Conservation (phyloP, 139 green algal species). For the Picochlorum sp. region DNA sequence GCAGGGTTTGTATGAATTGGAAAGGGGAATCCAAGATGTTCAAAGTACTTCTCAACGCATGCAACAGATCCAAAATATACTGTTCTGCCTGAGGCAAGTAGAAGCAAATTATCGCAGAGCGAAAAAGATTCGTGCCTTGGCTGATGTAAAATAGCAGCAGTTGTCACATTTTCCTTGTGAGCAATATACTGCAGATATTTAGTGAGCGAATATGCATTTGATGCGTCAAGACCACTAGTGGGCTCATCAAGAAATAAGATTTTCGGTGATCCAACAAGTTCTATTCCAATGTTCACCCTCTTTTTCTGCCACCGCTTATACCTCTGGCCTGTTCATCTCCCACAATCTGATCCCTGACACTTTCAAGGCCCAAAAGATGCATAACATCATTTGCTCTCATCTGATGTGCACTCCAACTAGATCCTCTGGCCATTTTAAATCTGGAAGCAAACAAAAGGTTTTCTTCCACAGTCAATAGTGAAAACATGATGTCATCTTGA, state of each 20-base stretch:
- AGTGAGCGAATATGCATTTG: conserved; percentile 34
- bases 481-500: conserved; percentile 63
- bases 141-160: conserved; percentile 64
- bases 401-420: conserved; percentile 14
- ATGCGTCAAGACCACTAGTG: conserved; percentile 53
- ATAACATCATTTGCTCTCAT: conserved; percentile 13
- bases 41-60: conserved; percentile 29
- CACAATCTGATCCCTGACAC: conserved; percentile 39
- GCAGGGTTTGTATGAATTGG: conserved; percentile 50
- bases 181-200: conserved; percentile 30
- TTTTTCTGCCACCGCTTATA: conserved; percentile 59
- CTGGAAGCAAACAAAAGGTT: conserved; percentile 40
- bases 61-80: conserved; percentile 39
- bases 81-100: conserved; percentile 50
- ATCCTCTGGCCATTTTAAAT: conserved; percentile 21
- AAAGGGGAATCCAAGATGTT: conserved; percentile 28
- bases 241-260: conserved; percentile 68
- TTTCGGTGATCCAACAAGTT: conserved; percentile 57
- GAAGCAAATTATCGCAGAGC: conserved; percentile 68
- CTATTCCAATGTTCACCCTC: conserved; percentile 62
- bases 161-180: conserved; percentile 33
- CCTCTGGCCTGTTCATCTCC: conserved; percentile 41
- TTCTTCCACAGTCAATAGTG: conserved; percentile 49
- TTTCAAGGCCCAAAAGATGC: conserved; percentile 20
- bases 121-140: conserved; percentile 34